phyloP scores from a whole-genome alignment of 2,329 filamentous ascomycete species.

The Penicillium sp. region DNA sequence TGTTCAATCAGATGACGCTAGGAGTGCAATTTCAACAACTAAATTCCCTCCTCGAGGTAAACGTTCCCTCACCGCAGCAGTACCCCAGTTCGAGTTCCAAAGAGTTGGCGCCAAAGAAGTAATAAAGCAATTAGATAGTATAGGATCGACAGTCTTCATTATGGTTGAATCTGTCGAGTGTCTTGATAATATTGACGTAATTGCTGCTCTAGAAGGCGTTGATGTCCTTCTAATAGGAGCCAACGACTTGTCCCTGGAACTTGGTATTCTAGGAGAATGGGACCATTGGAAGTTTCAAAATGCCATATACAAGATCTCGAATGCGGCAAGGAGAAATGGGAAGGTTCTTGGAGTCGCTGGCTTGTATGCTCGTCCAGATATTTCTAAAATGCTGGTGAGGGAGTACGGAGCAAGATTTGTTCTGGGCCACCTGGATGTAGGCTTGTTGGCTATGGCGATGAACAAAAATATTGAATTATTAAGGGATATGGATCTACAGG shows the following conservation, averaged over 20 bases:
- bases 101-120: background rate
- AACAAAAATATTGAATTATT: too few species aligned
- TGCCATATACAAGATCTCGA: background rate
- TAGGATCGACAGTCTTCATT: background rate
- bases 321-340: background rate
- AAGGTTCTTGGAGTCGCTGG: slow-evolving; percentile 1
- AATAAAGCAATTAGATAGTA: background rate
- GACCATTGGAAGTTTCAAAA: background rate
- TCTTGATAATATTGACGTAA: background rate
- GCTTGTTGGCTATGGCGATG: too few species aligned
- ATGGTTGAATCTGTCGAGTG: background rate
- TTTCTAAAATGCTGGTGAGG: background rate
- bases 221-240: background rate
- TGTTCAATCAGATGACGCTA: too few species aligned
- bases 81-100: background rate
- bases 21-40: background rate
- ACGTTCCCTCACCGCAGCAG: background rate
- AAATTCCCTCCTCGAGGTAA: background rate
- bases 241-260: slow-evolving; percentile 1
- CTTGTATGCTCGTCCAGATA: background rate
- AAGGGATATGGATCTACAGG: too few species aligned
- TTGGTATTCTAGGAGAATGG: background rate
- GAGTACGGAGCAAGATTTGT: background rate
- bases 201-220: slow-evolving; percentile 1
- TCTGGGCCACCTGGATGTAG: background rate